Evolutionary conservation across 352 stramenopile species (phyloP), one percentile per base, ranked within the genome.

Genomic region (Globisporangium alternatum): DNA sequence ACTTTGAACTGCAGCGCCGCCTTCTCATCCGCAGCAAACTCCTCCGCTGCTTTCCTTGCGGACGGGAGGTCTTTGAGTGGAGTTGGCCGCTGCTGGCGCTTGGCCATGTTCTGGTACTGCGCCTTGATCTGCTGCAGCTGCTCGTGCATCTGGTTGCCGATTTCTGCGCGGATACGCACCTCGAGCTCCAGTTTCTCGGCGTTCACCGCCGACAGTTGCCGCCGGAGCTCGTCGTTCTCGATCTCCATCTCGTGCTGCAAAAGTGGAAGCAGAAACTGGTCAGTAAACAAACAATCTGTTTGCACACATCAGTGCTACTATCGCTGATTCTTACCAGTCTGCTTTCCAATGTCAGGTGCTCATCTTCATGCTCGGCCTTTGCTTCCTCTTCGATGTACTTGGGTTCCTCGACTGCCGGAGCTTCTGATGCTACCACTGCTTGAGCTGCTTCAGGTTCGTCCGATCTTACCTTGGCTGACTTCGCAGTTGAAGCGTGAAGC

Each of bases 111-210:
- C 59, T 78, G 70, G 58, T 87, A 89, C 52, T 86, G 76, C 1
- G 66, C 59, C 30, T 80, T 79, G 67, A 90, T 88, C 30, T 88
- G 80, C 68, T 88, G 76, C 43, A 88, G 70, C 52, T 89, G 81
- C 47, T 81, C 65, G 13, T 75, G 77, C 83, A 89, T 89, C 68
- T 90, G 80, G n/a, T 79, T 81, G 25, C 77, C 84, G n/a, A 91
- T 79, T 54, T 88, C 79, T 2, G 70, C 71, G 8, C 83, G 79
- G 62, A 89, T 81, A 28, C 72, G 70, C 22, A 90, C 71, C 61
- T 89, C 80, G 58, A 86, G 77, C 62, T 86, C 58, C 62, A 90
- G 75, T 25, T 86, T 81, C 62, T 87, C 72, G 43, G 79, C 76
- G 61, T 86, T 74, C 6, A 66, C 66, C 31, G 86, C 71, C 2